Evolutionary conservation across 371 early-diverging fungal species (phyloP).

Genomic region (Mortierella sp.): DNA sequence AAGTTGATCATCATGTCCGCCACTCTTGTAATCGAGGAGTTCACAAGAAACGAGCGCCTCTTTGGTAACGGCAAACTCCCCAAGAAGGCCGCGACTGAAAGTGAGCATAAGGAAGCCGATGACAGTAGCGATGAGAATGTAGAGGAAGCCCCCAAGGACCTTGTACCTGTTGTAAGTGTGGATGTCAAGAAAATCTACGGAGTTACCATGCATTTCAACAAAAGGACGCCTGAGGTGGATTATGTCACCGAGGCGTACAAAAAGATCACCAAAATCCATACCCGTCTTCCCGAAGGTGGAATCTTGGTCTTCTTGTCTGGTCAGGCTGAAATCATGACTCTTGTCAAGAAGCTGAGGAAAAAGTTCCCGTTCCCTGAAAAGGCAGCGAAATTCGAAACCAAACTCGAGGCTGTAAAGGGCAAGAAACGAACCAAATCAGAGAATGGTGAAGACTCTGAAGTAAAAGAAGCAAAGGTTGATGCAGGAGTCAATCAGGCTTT

Average conservation of each 20-base stretch:
- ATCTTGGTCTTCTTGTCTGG: constrained; percentile 95
- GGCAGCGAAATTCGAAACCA: constrained; percentile 17
- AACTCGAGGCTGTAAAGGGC: constrained; percentile 11
- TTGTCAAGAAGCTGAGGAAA: constrained; percentile 79
- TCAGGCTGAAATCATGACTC: constrained; percentile 88
- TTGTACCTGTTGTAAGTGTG: constrained; percentile 85
- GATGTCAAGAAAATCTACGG: constrained; percentile 85
- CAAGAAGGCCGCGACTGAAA: constrained; percentile 14
- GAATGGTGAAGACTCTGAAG: constrained; percentile 58
- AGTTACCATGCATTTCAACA: constrained; percentile 91
- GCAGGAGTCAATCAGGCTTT: constrained; percentile 34
- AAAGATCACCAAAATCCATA: constrained; percentile 95
- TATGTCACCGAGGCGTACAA: constrained; percentile 86
- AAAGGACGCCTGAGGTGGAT: constrained; percentile 73
- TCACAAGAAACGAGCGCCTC: constrained; percentile 85
- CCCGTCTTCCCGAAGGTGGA: constrained; percentile 90
- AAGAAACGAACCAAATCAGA: constrained; percentile 29
- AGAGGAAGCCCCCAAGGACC: constrained; percentile 40
- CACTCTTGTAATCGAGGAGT: constrained; percentile 94
- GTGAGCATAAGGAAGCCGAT: constrained; percentile 10
- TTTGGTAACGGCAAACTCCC: constrained; percentile 61
- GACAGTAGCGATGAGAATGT: constrained; percentile 17
- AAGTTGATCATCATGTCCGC: constrained; percentile 99
- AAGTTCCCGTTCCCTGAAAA: constrained; percentile 70
- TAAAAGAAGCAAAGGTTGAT: constrained; percentile 41